phyloP scores from a whole-genome alignment of 2,329 filamentous ascomycete species.

The Aspergillus fischeri region DNA sequence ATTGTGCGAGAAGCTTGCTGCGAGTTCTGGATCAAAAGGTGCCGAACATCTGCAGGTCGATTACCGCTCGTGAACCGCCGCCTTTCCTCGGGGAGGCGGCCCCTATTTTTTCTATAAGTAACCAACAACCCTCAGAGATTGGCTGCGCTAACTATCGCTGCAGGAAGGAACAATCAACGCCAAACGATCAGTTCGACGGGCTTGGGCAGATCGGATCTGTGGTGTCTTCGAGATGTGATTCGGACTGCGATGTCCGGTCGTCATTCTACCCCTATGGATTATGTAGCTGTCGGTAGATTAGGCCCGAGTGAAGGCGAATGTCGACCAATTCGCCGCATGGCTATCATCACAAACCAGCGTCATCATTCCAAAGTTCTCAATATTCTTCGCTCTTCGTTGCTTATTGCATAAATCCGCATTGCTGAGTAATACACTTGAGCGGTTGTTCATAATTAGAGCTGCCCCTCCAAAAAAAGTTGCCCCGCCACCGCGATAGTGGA shows the following conservation, averaged over 20 bases:
- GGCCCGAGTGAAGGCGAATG: not conserved
- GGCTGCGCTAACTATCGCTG: slow-evolving; percentile 28
- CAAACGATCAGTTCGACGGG: not conserved
- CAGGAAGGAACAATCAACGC: not conserved
- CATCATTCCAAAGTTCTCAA: not conserved
- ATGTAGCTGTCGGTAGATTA: not conserved
- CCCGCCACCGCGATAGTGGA: slow-evolving; percentile 22
- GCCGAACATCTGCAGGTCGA: slow-evolving; percentile 13
- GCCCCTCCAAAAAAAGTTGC: slow-evolving; percentile 24
- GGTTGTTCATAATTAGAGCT: slow-evolving; percentile 3
- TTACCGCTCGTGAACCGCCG: slow-evolving; percentile 20
- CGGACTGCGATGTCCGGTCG: too few relatives aligned
- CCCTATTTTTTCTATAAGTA: slow-evolving; percentile 39
- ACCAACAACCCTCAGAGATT: slow-evolving; percentile 6
- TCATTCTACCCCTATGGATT: not conserved
- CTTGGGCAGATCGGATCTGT: not conserved
- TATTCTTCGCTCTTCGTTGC: not conserved
- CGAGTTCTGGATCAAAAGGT: slow-evolving; percentile 4
- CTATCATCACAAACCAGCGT: not conserved
- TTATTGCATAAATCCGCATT: slow-evolving; percentile 13
- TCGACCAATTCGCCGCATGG: not conserved
- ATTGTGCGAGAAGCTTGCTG: slow-evolving; percentile 5
- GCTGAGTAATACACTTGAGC: slow-evolving; percentile 18
- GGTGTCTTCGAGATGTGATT: not conserved
- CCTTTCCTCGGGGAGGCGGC: slow-evolving; percentile 26